phyloP scores from a whole-genome alignment of 805 yeast species.

The Debaryomyces castellii region DNA sequence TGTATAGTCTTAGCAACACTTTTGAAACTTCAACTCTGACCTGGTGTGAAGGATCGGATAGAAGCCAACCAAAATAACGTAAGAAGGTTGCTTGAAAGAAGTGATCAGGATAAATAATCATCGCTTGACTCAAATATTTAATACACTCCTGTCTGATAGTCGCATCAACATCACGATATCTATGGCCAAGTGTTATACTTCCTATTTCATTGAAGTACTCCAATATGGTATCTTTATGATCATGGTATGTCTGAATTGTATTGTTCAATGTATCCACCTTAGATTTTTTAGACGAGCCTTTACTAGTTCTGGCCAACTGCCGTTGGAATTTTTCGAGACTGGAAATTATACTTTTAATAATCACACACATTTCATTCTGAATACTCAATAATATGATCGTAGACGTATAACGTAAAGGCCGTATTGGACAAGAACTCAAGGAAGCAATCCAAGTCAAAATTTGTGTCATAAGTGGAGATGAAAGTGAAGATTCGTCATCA shows the following conservation, averaged over 20 bases:
- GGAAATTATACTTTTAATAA: conserved; percentile 36
- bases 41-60: conserved; percentile 63
- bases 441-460: conserved; percentile 75
- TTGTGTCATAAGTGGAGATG: conserved; percentile 49
- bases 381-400: conserved; percentile 59
- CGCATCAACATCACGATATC: conserved; percentile 80
- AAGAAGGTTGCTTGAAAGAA: conserved; percentile 70
- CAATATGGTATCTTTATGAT: conserved; percentile 52
- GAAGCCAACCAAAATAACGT: conserved; percentile 79
- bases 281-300: conserved; percentile 19
- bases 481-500: conserved; percentile 25
- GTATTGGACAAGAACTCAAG: conserved; percentile 63
- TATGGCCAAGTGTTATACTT: conserved; percentile 64
- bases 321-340: conserved; percentile 44
- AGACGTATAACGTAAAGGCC: conserved; percentile 71
- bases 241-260: conserved; percentile 32
- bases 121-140: conserved; percentile 64
- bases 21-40: conserved; percentile 69
- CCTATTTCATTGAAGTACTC: conserved; percentile 65
- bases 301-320: conserved; percentile 35
- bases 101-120: conserved; percentile 64
- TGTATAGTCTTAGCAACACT: conserved; percentile 51
- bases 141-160: conserved; percentile 71
- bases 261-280: conserved; percentile 48
- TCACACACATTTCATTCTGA: conserved; percentile 58